Evolutionary conservation across 2,329 filamentous ascomycete genomes (phyloP).

Genomic region (Paracoccidioides lutzii): DNA sequence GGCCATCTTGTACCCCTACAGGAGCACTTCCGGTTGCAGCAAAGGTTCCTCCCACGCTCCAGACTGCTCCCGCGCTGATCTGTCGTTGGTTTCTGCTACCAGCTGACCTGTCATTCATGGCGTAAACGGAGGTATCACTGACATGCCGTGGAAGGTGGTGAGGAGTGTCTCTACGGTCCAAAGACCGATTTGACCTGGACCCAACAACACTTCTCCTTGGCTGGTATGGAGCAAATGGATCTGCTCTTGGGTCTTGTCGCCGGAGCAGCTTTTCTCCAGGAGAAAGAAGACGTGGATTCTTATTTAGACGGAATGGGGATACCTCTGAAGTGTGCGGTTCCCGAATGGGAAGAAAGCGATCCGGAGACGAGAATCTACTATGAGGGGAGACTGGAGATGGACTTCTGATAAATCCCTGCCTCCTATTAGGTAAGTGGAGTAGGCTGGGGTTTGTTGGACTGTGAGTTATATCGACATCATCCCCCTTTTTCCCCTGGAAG

Average conservation of each 20-base stretch:
- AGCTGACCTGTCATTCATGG: conserved; percentile 6
- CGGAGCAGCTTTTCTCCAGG: conserved; percentile 36
- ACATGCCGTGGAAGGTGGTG: conserved; percentile 25
- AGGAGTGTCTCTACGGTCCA: conserved; percentile 14
- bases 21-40: conserved; percentile 23
- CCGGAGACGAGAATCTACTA: conserved; percentile 29
- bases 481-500: neutral
- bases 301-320: conserved; percentile 42
- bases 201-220: conserved; percentile 14
- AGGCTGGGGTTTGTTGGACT: neutral
- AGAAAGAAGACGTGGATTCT: conserved; percentile 34
- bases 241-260: conserved; percentile 30
- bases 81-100: conserved; percentile 26
- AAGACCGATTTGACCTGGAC: conserved; percentile 3
- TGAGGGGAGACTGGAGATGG: conserved; percentile 8
- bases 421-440: neutral
- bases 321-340: conserved; percentile 30
- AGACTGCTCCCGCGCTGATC: conserved; percentile 57
- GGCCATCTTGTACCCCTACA: conserved; percentile 45
- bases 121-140: conserved; percentile 13
- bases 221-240: conserved; percentile 40
- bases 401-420: conserved; percentile 7
- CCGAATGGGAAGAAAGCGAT: conserved; percentile 46
- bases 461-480: neutral
- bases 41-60: conserved; percentile 61